Evolutionary conservation across 2,329 filamentous ascomycete genomes (phyloP).

Genomic region (Fusarium oligoseptatum): DNA sequence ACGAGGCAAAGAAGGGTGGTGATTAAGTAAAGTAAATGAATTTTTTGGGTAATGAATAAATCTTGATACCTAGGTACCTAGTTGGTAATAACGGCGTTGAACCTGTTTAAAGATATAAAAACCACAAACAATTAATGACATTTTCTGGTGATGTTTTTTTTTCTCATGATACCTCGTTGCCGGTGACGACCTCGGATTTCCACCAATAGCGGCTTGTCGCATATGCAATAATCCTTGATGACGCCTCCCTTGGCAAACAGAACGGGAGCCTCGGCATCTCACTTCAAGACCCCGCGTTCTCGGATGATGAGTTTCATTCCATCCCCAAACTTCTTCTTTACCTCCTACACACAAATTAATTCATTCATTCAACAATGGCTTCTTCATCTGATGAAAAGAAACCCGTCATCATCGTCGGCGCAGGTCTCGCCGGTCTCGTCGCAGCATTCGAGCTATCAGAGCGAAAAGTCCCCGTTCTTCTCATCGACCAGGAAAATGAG

Average conservation of each 20-base stretch:
- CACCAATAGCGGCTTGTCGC: conserved; percentile 27
- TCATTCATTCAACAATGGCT: conserved; percentile 19
- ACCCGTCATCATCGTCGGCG: conserved; percentile 69
- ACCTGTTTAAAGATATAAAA: conserved; percentile 6
- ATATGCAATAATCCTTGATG: neutral
- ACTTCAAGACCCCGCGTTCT: conserved; percentile 30
- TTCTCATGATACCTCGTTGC: neutral
- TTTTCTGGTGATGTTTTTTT: neutral
- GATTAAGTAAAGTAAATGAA: conserved; percentile 2
- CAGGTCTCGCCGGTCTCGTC: conserved; percentile 70
- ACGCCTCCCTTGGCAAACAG: neutral
- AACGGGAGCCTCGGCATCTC: conserved; percentile 11
- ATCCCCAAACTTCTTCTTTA: neutral
- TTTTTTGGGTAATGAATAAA: neutral
- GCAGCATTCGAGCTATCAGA: conserved; percentile 69
- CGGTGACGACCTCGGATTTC: conserved; percentile 4
- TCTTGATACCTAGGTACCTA: neutral
- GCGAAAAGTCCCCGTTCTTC: conserved; percentile 62
- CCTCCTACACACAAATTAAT: neutral
- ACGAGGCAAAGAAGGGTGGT: conserved; percentile 46
- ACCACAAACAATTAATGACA: neutral
- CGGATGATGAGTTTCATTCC: conserved; percentile 4
- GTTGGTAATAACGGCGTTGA: conserved; percentile 21
- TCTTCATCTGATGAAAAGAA: conserved; percentile 19
- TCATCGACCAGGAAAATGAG: conserved; percentile 71